Conservation (phyloP, 129 eudicot species). For the Logfia minima region DNA sequence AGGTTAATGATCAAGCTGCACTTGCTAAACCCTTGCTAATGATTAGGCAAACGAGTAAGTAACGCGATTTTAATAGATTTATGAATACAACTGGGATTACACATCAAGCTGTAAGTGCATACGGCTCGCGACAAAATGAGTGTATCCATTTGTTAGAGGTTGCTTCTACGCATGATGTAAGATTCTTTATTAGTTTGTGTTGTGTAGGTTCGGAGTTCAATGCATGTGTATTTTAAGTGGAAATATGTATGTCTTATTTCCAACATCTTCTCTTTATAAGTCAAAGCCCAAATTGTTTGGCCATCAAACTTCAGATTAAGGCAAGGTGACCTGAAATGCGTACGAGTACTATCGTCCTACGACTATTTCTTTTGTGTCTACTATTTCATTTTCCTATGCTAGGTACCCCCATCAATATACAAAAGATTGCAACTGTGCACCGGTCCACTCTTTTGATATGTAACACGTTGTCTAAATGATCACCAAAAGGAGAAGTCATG, state of each 20-base stretch:
- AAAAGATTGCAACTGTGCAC: not conserved
- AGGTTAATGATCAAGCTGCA: not conserved
- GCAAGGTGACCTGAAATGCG: no score
- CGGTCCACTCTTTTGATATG: not conserved
- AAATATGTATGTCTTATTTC: not conserved
- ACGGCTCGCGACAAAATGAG: no score
- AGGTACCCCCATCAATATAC: not conserved
- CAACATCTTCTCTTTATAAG: not conserved
- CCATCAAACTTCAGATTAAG: not conserved
- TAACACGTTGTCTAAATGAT: not conserved
- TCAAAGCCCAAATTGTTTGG: not conserved
- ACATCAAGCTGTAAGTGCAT: not conserved
- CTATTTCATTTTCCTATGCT: no score
- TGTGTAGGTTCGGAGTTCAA: not conserved
- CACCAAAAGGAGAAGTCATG: not conserved
- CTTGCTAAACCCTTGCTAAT: not conserved
- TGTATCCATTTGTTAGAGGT: no score
- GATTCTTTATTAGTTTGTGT: not conserved
- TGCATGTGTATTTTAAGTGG: not conserved
- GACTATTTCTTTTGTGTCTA: no score
- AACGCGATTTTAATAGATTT: not conserved
- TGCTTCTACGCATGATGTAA: not conserved
- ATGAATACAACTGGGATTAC: not conserved
- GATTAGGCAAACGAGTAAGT: not conserved
- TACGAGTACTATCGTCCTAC: no score